phyloP scores from a whole-genome alignment of 257 asterid species.

The Solanum ossicruentum region DNA sequence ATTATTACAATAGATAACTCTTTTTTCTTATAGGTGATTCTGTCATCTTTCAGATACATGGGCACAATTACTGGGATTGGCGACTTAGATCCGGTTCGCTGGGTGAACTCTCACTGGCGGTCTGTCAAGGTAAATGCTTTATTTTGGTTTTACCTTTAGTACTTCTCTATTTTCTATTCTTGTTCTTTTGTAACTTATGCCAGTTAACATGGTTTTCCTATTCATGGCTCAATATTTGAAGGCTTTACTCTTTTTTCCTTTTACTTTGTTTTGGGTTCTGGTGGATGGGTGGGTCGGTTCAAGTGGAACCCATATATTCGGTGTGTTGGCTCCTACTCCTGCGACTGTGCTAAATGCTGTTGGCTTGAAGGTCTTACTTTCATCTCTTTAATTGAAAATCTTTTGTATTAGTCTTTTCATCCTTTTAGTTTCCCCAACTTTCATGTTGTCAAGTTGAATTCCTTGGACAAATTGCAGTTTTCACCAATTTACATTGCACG shows the following conservation, averaged over 20 bases:
- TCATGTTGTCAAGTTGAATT: not conserved
- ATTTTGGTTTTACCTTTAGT: not conserved
- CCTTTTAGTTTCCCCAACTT: not conserved
- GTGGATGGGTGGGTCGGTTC: not conserved
- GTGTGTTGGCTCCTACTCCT: not conserved
- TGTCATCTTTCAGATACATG: constrained; percentile 58
- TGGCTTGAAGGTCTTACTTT: not conserved
- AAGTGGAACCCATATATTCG: not conserved
- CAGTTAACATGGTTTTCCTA: not conserved
- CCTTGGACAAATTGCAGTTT: not conserved
- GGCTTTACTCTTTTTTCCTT: not conserved
- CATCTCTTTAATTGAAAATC: not conserved
- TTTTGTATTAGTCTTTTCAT: not conserved
- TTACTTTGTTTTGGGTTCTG: not conserved
- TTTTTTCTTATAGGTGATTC: constrained; percentile 5
- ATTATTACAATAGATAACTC: not conserved
- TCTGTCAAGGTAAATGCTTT: constrained; percentile 63
- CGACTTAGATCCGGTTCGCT: constrained; percentile 88
- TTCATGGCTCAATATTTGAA: not conserved
- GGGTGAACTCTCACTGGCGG: constrained; percentile 97
- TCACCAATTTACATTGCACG: not conserved
- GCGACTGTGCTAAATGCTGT: not conserved
- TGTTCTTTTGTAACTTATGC: not conserved
- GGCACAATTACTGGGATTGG: constrained; percentile 94
- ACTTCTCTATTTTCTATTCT: not conserved